These are phyloP conservation scores for Zizania latifolia DNA, from an alignment of 176 grass and related monocot species.

Conservation along the genomic window DNA sequence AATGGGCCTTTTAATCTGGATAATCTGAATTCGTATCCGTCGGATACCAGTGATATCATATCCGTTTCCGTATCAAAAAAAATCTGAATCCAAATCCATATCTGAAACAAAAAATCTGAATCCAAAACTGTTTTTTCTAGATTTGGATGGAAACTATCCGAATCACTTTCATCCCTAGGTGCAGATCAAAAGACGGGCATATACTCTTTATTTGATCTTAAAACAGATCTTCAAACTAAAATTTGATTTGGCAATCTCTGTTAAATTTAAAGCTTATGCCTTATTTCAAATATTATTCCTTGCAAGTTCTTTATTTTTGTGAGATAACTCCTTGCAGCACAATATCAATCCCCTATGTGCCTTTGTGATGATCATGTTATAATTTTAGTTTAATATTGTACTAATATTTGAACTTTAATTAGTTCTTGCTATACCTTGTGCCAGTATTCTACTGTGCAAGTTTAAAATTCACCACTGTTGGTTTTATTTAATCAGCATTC, in stretches of 20 bases:
- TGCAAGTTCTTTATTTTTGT: neutral
- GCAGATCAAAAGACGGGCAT: neutral
- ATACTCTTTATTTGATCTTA: neutral
- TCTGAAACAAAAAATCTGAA: no score
- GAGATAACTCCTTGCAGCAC: neutral
- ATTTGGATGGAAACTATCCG: no score
- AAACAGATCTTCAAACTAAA: neutral
- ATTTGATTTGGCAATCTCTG: neutral
- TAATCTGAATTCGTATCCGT: no score
- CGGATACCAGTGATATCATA: no score
- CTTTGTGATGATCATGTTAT: neutral
- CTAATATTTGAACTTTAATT: neutral
- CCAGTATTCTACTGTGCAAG: neutral
- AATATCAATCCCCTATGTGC: neutral
- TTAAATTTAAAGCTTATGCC: neutral
- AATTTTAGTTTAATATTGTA: neutral
- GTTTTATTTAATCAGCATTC: neutral
- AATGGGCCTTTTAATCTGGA: no score
- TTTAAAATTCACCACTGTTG: neutral
- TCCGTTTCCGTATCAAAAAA: no score
- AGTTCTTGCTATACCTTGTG: neutral
- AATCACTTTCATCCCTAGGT: no score
- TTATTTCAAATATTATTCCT: neutral
- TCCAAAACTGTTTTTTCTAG: no score
- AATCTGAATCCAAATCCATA: no score